Evolutionary conservation across 2,329 filamentous ascomycete species (phyloP).

Genomic region (Aspergillus awamori): DNA sequence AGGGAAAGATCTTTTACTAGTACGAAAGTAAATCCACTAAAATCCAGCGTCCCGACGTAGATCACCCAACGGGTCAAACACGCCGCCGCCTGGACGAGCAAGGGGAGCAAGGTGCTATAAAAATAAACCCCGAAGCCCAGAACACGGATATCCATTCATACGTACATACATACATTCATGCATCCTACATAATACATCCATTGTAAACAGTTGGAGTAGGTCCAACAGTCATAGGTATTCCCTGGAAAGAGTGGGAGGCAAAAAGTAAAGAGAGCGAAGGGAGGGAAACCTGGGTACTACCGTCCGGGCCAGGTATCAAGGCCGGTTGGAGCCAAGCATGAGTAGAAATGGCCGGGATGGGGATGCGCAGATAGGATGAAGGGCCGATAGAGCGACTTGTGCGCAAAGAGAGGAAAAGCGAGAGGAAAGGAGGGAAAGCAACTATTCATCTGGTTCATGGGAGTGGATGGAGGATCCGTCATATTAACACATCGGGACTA

Average conservation of each 20-base stretch:
- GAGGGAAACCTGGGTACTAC: too few species aligned
- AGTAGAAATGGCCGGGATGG: too few species aligned
- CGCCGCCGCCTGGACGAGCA: slow-evolving; percentile 8
- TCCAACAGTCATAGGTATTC: too few species aligned
- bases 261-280: not conserved
- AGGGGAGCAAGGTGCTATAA: slow-evolving; percentile 6
- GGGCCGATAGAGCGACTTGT: too few species aligned
- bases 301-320: too few species aligned
- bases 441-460: slow-evolving; percentile 27
- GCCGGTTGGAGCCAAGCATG: too few species aligned
- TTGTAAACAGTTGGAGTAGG: too few species aligned
- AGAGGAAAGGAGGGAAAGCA: slow-evolving; percentile 11
- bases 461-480: slow-evolving; percentile 42
- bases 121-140: not conserved
- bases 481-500: slow-evolving; percentile 48
- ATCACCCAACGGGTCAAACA: slow-evolving; percentile 11
- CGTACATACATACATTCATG: not conserved
- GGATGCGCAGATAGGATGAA: too few species aligned
- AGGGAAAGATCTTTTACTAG: not conserved
- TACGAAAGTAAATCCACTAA: slow-evolving; percentile 5
- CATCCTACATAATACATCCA: not conserved
- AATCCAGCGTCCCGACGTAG: slow-evolving; percentile 5
- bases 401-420: slow-evolving; percentile 2
- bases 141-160: not conserved
- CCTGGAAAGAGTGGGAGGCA: not conserved